Conservation (phyloP, 495 filamentous ascomycete genomes). For the Penicillium parvum region DNA sequence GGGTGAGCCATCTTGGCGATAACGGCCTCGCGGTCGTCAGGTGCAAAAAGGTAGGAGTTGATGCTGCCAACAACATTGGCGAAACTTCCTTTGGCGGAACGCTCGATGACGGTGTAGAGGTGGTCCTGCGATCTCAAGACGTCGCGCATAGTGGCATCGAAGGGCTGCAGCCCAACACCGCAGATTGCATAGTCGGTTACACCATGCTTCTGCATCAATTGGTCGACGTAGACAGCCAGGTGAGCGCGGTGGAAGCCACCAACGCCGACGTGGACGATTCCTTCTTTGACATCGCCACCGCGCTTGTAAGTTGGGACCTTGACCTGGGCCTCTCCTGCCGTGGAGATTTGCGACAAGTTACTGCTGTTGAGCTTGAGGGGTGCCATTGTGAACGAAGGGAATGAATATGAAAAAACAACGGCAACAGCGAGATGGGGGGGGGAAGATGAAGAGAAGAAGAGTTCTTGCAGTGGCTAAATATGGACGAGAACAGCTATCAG, state of each 20-base stretch:
- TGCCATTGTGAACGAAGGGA: constrained; percentile 27
- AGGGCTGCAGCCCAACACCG: constrained; percentile 45
- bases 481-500: background rate
- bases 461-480: background rate
- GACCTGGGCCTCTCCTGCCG: constrained; percentile 23
- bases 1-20: constrained; percentile 49
- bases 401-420: background rate
- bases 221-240: constrained; percentile 44
- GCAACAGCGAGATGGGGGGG: background rate
- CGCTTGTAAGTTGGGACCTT: constrained; percentile 37
- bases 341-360: constrained; percentile 35
- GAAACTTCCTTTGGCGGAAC: constrained; percentile 40
- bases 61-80: constrained; percentile 46
- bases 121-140: constrained; percentile 40
- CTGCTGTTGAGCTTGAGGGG: constrained; percentile 38
- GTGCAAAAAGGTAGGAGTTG: constrained; percentile 47
- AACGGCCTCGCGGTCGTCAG: constrained; percentile 43
- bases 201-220: constrained; percentile 43
- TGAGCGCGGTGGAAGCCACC: constrained; percentile 49
- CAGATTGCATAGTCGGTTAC: constrained; percentile 42
- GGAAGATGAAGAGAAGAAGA: background rate
- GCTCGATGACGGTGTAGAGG: constrained; percentile 47
- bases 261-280: constrained; percentile 46
- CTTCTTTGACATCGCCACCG: constrained; percentile 42
- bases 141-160: constrained; percentile 44